Conservation (phyloP, 495 filamentous ascomycete species). For the Penicillium taxi region DNA sequence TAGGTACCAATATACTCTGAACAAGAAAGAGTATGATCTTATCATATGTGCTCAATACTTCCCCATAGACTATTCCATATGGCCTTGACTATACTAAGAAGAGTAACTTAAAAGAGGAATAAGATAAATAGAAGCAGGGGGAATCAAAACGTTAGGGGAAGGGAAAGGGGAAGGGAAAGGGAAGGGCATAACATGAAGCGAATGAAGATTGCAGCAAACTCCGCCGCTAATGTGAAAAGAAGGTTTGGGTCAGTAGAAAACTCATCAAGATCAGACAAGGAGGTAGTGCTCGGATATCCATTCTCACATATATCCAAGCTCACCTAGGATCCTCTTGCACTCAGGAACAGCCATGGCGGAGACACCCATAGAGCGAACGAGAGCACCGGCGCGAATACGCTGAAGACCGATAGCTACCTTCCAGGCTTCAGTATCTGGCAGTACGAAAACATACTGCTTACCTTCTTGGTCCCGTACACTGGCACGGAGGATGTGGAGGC, state of each 20-base stretch:
- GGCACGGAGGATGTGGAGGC: constrained; percentile 73
- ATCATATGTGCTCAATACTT: too few species aligned
- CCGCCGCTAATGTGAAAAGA: constrained; percentile 25
- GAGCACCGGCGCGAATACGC: constrained; percentile 60
- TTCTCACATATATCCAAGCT: constrained; percentile 50
- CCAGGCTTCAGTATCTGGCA: constrained; percentile 81
- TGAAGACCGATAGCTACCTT: constrained; percentile 81
- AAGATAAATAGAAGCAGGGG: constrained; percentile 3
- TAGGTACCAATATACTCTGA: too few species aligned
- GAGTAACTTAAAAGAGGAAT: too few species aligned
- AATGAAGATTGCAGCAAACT: constrained; percentile 28
- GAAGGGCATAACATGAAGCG: constrained; percentile 13
- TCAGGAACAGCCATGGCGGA: constrained; percentile 52
- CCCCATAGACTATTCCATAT: too few species aligned
- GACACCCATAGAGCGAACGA: constrained; percentile 60
- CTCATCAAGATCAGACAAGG: constrained; percentile 2
- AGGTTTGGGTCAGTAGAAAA: constrained; percentile 4
- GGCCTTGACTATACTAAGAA: too few species aligned
- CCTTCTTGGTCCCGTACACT: constrained; percentile 77
- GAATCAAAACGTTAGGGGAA: constrained; percentile 10
- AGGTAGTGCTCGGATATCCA: too few species aligned
- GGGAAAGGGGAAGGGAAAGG: constrained; percentile 19
- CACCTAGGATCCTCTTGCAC: constrained; percentile 50
- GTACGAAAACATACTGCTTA: constrained; percentile 73
- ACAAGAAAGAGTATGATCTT: too few species aligned